Conservation (phyloP, 768 basidiomycete species). For the Boletus rufocinnamomeus region DNA sequence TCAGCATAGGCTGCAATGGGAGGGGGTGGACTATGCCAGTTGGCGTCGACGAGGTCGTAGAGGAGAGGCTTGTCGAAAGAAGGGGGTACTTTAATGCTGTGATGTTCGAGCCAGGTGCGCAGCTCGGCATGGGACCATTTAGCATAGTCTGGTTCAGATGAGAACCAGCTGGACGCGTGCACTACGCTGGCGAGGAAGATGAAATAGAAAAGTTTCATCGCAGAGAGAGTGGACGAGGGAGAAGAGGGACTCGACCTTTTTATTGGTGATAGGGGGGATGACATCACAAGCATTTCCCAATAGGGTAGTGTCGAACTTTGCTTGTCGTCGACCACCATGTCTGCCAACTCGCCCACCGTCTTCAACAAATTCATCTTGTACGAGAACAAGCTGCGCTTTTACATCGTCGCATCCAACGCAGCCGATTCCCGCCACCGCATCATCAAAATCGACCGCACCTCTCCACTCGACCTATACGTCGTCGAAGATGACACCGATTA, state of each 20-base stretch:
- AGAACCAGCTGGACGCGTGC: slow-evolving; percentile 55
- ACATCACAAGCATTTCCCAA: slow-evolving; percentile 25
- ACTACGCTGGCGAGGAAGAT: slow-evolving; percentile 39
- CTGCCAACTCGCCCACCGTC: slow-evolving; percentile 1
- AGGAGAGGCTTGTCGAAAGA: slow-evolving; percentile 43
- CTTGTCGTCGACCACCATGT: slow-evolving; percentile 1
- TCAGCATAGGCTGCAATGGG: slow-evolving; percentile 38
- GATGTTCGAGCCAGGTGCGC: slow-evolving; percentile 66
- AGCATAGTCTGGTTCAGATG: slow-evolving; percentile 40
- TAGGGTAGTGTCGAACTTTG: not conserved
- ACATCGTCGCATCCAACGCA: slow-evolving; percentile 87
- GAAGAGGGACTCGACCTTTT: not conserved
- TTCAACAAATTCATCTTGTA: slow-evolving; percentile 90
- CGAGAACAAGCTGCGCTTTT: slow-evolving; percentile 90
- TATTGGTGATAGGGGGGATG: slow-evolving; percentile 24
- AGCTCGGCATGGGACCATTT: slow-evolving; percentile 69
- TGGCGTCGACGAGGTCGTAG: slow-evolving; percentile 55
- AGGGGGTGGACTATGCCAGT: slow-evolving; percentile 48
- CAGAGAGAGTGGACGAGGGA: not conserved
- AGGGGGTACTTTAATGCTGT: slow-evolving; percentile 57
- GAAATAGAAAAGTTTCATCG: slow-evolving; percentile 23
- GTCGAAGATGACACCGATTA: slow-evolving; percentile 91
- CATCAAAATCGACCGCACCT: slow-evolving; percentile 89
- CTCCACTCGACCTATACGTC: slow-evolving; percentile 70
- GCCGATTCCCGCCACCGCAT: slow-evolving; percentile 88